phyloP scores from a whole-genome alignment of 306 rosid species.

The Medicago arabica region DNA sequence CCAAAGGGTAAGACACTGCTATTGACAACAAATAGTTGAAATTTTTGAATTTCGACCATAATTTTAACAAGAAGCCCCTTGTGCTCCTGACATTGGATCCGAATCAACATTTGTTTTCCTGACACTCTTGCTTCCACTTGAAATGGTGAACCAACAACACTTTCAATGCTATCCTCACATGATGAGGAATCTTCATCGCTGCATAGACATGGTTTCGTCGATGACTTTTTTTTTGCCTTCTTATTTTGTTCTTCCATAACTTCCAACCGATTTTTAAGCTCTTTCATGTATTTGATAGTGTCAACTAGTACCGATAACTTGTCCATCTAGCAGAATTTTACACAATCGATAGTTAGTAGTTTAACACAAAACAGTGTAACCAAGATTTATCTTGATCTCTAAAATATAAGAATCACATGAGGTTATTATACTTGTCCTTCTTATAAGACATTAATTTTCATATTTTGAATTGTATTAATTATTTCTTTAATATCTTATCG shows the following conservation, averaged over 20 bases:
- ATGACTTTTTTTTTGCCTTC: conserved; percentile 52
- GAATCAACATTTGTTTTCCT: conserved; percentile 60
- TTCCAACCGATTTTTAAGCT: conserved; percentile 61
- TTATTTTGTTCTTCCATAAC: conserved; percentile 63
- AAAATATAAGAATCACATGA: no score
- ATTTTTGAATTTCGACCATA: conserved; percentile 56
- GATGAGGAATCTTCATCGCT: conserved; percentile 21
- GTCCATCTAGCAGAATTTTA: conserved; percentile 48
- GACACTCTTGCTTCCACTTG: conserved; percentile 69
- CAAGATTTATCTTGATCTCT: no score
- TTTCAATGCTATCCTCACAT: background rate
- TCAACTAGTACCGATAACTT: conserved; percentile 74
- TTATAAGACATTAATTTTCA: no score
- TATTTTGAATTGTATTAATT: no score
- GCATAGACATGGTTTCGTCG: conserved; percentile 48
- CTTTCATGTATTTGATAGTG: conserved; percentile 67
- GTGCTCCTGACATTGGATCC: conserved; percentile 61
- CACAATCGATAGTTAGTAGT: no score
- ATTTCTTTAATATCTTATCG: no score
- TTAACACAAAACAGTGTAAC: no score
- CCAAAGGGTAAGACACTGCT: conserved; percentile 53
- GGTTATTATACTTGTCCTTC: no score
- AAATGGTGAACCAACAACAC: conserved; percentile 23
- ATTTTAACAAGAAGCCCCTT: conserved; percentile 59
- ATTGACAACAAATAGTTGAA: conserved; percentile 47